Percentiles rank a stretch among this genome's conserved stretches.
Conservation (phyloP, 108 stramenopile species). For the Cyclostephanos tholiformis region DNA sequence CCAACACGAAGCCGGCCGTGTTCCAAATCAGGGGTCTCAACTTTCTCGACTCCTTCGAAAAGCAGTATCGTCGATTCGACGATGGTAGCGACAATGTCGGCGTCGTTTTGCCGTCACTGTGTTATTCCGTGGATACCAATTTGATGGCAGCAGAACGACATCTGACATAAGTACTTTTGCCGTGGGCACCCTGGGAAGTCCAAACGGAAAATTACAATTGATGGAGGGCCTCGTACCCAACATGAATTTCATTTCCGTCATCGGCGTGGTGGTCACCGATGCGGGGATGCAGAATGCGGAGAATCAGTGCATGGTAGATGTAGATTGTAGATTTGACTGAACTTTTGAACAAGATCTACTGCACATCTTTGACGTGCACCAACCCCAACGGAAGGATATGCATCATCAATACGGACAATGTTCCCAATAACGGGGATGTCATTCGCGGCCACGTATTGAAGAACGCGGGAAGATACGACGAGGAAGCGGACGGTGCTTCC, state of each 20-base stretch:
- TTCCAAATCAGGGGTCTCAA: slow-evolving; percentile 79
- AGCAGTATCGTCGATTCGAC: background rate
- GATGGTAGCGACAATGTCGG: background rate
- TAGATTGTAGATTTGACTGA: slow-evolving; percentile 77
- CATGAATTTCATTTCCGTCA: slow-evolving; percentile 49
- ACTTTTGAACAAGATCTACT: slow-evolving; percentile 39
- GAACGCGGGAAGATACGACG: slow-evolving; percentile 36
- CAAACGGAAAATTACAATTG: slow-evolving; percentile 54
- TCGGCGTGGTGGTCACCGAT: slow-evolving; percentile 89
- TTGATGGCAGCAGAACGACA: slow-evolving; percentile 56
- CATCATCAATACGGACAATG: slow-evolving; percentile 89
- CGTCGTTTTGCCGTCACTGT: slow-evolving; percentile 10
- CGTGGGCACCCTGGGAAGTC: slow-evolving; percentile 68
- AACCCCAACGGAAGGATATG: slow-evolving; percentile 54
- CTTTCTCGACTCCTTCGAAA: slow-evolving; percentile 65
- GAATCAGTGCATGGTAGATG: slow-evolving; percentile 68
- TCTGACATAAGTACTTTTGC: slow-evolving; percentile 51
- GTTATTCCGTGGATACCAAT: slow-evolving; percentile 74
- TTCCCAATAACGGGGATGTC: slow-evolving; percentile 79
- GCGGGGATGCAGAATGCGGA: slow-evolving; percentile 72
- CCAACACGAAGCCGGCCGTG: slow-evolving; percentile 47
- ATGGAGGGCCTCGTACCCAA: slow-evolving; percentile 34
- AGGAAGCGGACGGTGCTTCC: slow-evolving; percentile 13
- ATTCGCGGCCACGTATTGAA: slow-evolving; percentile 66
- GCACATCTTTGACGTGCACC: slow-evolving; percentile 13